Percentiles rank a stretch among this genome's conserved stretches.
These are phyloP conservation scores for Cladosporium sp. DNA, from an alignment of 2,329 filamentous ascomycete species.

Conservation along the genomic window DNA sequence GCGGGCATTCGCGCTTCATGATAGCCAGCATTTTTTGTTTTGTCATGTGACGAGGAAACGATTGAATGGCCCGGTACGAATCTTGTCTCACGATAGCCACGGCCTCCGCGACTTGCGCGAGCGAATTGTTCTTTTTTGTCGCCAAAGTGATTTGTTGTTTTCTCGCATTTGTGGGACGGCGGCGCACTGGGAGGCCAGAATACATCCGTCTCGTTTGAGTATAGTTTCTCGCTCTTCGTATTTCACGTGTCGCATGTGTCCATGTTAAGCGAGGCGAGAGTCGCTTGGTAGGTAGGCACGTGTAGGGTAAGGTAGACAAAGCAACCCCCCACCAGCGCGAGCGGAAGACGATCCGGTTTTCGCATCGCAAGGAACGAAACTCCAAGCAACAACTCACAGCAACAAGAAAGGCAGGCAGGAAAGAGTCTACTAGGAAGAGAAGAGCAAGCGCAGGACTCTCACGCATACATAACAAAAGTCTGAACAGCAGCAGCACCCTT, in stretches of 20 bases:
- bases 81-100: constrained; percentile 6
- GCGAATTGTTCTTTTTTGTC: too few relatives aligned
- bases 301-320: not conserved
- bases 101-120: not conserved
- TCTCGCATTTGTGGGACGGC: too few relatives aligned
- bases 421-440: not conserved
- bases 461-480: too few relatives aligned
- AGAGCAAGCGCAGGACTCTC: too few relatives aligned
- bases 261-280: too few relatives aligned
- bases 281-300: too few relatives aligned
- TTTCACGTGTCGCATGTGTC: too few relatives aligned
- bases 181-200: too few relatives aligned
- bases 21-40: not conserved
- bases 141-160: too few relatives aligned
- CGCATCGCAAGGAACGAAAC: not conserved
- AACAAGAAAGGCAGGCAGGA: not conserved
- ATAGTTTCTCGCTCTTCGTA: too few relatives aligned
- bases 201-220: too few relatives aligned
- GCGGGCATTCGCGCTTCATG: not conserved
- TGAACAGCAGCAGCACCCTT: too few relatives aligned
- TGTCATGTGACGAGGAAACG: constrained; percentile 12
- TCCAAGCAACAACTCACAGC: not conserved
- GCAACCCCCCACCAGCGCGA: not conserved
- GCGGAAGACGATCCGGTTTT: not conserved
- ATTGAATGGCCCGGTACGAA: constrained; percentile 9